Conservation (phyloP, 228 moss, liverwort and hornwort species). For the Sphagnum fallax region DNA sequence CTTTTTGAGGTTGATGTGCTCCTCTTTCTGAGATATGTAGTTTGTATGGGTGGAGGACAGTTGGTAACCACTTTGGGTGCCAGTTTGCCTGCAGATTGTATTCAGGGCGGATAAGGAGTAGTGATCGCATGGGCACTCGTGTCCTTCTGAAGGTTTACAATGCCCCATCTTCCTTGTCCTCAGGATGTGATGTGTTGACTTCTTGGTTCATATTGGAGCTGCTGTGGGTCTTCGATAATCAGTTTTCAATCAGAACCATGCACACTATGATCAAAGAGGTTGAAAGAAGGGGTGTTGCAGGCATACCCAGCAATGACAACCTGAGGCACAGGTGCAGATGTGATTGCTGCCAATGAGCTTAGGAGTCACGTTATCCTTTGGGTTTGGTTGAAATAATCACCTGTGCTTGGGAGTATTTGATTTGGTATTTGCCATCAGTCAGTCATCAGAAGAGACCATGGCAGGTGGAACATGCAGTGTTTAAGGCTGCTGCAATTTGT, state of each 20-base stretch:
- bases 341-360: slow-evolving; percentile 94
- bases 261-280: not conserved
- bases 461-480: too few species aligned
- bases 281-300: slow-evolving; percentile 22
- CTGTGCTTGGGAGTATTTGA: not conserved
- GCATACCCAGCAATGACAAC: slow-evolving; percentile 79
- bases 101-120: slow-evolving; percentile 70
- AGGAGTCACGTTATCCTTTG: slow-evolving; percentile 67
- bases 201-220: not conserved
- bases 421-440: not conserved
- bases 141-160: slow-evolving; percentile 66
- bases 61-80: slow-evolving; percentile 36
- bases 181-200: not conserved
- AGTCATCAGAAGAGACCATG: too few species aligned
- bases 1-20: not conserved
- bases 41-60: not conserved
- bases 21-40: not conserved
- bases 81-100: slow-evolving; percentile 83
- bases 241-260: not conserved
- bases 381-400: slow-evolving; percentile 15
- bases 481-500: too few species aligned
- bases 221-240: not conserved
- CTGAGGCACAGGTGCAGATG: slow-evolving; percentile 74
- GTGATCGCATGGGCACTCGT: slow-evolving; percentile 87
- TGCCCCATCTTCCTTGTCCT: not conserved